Percentiles rank a stretch among this genome's conserved stretches.
Conservation (phyloP, 345 rosid genomes). For the Cochlearia excelsa region DNA sequence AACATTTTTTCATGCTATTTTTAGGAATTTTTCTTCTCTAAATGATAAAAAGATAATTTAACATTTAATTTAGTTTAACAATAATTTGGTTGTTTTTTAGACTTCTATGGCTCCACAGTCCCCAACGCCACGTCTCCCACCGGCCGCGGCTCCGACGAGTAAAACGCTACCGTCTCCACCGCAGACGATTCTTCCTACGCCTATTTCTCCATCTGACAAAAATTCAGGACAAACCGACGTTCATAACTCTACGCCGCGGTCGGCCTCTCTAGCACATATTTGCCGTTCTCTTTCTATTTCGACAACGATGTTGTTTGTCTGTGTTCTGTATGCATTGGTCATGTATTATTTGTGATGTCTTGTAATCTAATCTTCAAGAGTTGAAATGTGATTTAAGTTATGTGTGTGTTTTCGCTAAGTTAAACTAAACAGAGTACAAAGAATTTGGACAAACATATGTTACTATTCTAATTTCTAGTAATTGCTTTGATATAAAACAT, state of each 20-base stretch:
- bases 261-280: constrained; percentile 32
- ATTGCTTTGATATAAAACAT: too few relatives aligned
- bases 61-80: background rate
- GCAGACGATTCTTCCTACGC: constrained; percentile 35
- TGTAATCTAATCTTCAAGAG: constrained; percentile 5
- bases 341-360: constrained; percentile 7
- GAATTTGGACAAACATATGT: background rate
- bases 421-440: background rate
- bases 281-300: constrained; percentile 25
- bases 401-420: constrained; percentile 2
- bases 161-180: constrained; percentile 36
- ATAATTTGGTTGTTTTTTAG: constrained; percentile 19
- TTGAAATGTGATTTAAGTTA: constrained; percentile 11
- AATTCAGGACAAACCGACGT: constrained; percentile 34
- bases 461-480: too few relatives aligned
- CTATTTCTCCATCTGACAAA: constrained; percentile 33
- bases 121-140: constrained; percentile 22
- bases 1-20: too few relatives aligned
- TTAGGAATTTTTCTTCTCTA: too few relatives aligned
- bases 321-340: constrained; percentile 24
- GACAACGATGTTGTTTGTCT: constrained; percentile 24
- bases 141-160: constrained; percentile 31
- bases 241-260: constrained; percentile 34
- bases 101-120: constrained; percentile 23
- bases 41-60: too few relatives aligned